A percentile compares a stretch with the other conserved stretches of the same genome.
Conservation (phyloP, 306 rosid species). For the Psophocarpus tetragonolobus region DNA sequence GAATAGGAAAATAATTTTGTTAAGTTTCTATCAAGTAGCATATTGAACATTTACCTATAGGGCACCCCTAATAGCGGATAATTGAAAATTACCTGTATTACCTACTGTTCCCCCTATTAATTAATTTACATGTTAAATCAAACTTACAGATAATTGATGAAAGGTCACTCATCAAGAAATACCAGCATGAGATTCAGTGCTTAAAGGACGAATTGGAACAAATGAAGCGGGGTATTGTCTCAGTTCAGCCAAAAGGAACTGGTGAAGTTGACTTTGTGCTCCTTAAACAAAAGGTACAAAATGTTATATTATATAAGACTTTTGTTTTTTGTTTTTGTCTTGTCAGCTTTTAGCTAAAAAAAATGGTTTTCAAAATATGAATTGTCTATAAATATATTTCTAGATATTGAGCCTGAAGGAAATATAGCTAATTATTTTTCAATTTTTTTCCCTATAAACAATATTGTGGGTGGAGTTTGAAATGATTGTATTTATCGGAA, state of each 20-base stretch:
- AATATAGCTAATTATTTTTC: background rate
- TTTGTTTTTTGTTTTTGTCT: background rate
- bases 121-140: background rate
- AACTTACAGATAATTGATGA: constrained; percentile 91
- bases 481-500: constrained; percentile 2
- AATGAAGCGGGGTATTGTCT: constrained; percentile 76
- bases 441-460: background rate
- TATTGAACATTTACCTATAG: background rate
- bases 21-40: background rate
- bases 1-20: background rate
- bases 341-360: no score
- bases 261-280: constrained; percentile 73
- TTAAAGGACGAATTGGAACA: constrained; percentile 93
- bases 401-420: constrained; percentile 16
- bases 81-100: background rate
- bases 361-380: constrained; percentile 1
- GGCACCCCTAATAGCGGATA: background rate
- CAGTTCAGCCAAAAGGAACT: constrained; percentile 68
- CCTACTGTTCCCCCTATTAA: background rate
- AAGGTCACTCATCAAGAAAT: constrained; percentile 96
- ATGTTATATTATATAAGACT: constrained; percentile 22
- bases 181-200: constrained; percentile 84
- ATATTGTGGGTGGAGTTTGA: constrained; percentile 11
- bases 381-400: background rate
- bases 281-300: constrained; percentile 92